Percentiles rank a stretch among this genome's conserved stretches.
Conservation (phyloP, 495 filamentous ascomycete species). For the Lindgomyces ingoldianus region DNA sequence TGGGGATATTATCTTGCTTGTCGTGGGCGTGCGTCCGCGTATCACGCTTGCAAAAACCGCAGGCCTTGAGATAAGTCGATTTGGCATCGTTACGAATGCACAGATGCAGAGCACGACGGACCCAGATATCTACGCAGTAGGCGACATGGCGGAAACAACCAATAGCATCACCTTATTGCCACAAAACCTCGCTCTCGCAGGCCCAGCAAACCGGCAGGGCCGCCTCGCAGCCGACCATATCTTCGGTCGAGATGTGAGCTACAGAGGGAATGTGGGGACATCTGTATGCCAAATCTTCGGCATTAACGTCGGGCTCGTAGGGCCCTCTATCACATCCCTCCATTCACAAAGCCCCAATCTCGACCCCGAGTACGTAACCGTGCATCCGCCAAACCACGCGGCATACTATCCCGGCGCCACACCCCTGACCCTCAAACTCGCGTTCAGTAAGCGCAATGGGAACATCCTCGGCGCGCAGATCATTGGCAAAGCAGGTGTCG, state of each 20-base stretch:
- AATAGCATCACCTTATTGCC: conserved; percentile 25
- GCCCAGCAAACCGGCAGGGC: conserved; percentile 44
- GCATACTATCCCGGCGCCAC: conserved; percentile 43
- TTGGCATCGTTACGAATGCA: conserved; percentile 36
- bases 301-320: conserved; percentile 36
- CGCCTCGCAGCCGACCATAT: conserved; percentile 43
- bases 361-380: conserved; percentile 37
- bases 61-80: conserved; percentile 35
- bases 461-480: conserved; percentile 41
- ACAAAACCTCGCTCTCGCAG: conserved; percentile 38
- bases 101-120: conserved; percentile 42
- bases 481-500: conserved; percentile 34
- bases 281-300: conserved; percentile 39
- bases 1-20: conserved; percentile 37
- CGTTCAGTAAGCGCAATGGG: conserved; percentile 32
- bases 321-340: conserved; percentile 29
- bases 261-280: conserved; percentile 41
- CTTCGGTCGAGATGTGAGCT: conserved; percentile 29
- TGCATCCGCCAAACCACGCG: conserved; percentile 44
- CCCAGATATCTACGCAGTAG: conserved; percentile 44
- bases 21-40: conserved; percentile 36
- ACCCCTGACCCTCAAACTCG: conserved; percentile 37
- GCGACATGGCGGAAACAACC: conserved; percentile 44
- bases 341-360: conserved; percentile 3
- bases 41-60: conserved; percentile 34